Evolutionary conservation across 768 basidiomycete species (phyloP).

Genomic region (Pilatotrama ljubarskyi): DNA sequence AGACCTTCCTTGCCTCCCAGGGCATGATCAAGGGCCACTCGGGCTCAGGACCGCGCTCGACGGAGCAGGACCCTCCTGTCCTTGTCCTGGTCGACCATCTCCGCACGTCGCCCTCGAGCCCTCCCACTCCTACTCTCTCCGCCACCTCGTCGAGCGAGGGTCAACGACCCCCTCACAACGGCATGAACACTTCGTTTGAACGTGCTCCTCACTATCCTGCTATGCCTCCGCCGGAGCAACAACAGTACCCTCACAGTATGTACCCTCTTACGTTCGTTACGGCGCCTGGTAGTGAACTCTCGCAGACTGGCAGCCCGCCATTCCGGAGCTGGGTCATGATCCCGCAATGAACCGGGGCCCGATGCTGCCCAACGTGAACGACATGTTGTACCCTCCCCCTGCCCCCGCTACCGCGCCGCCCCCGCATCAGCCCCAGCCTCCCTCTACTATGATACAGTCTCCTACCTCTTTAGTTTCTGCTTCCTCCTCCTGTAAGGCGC

Average conservation of each 20-base stretch:
- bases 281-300: constrained; percentile 28
- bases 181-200: constrained; percentile 33
- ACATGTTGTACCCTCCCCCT: constrained; percentile 26
- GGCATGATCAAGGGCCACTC: constrained; percentile 92
- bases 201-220: constrained; percentile 32
- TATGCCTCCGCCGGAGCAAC: constrained; percentile 27
- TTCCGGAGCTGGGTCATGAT: constrained; percentile 32
- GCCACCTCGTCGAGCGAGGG: constrained; percentile 41
- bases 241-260: constrained; percentile 31
- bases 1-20: constrained; percentile 73
- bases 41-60: constrained; percentile 59
- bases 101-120: constrained; percentile 41
- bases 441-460: constrained; percentile 38
- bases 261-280: constrained; percentile 25
- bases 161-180: constrained; percentile 35
- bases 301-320: constrained; percentile 31
- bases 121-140: constrained; percentile 50
- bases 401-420: constrained; percentile 15
- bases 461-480: constrained; percentile 54
- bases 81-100: constrained; percentile 50
- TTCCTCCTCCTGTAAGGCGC: constrained; percentile 61
- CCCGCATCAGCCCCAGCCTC: constrained; percentile 20
- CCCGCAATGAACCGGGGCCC: constrained; percentile 23
- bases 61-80: constrained; percentile 57
- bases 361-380: constrained; percentile 32